Base-by-base conservation (phyloP, 2,329 filamentous ascomycete species). In the Daldinia eschscholtzii region DNA sequence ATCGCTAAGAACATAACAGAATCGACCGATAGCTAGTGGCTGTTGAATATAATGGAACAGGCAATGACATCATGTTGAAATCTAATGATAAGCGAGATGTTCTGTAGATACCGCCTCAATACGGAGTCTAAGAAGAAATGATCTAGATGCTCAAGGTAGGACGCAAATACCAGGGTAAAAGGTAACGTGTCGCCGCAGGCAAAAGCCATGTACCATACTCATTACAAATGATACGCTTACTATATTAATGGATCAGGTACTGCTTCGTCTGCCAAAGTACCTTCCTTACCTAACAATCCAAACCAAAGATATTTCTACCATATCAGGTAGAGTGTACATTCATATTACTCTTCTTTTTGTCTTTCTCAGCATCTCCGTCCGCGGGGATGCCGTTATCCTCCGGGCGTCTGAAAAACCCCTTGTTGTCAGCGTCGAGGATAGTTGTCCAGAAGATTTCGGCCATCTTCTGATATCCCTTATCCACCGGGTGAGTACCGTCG, bases 401-500 rank as follows among this genome's bases (percentile, higher is more conserved):
- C 4, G 35, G 12, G 13, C 35, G 35, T 13, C 13, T 39, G 13
- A 39, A 39, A 15, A 39, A 39, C 4, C 35, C 35, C 13, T 39
- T 59, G 0, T 15, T 23, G 6, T 74, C 68, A 1, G 73, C 74
- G n/a, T 73, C 70, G 3, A 67, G 33, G 28, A 76, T 71, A 33
- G 70, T 67, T n/a, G 68, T 52, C 52, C 64, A 72, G 50, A 71
- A 74, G 46, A 76, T 73, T 15, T 73, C 61, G 20, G 72, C 65
- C 73, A 76, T 74, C 62, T 72, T 70, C 15, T 30, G 44, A 53
- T 74, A 76, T 13, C 74, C 74, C n/a, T 48, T 61, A 59, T 75
- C 74, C 33, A 69, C 68, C 5, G 73, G 74, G 57, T 76, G 74
- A 3, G 73, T 73, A 48, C 74, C 74, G 55, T 76, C 74, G n/a